Base-by-base conservation (phyloP, 768 basidiomycete genomes). In the Mycena polygramma region DNA sequence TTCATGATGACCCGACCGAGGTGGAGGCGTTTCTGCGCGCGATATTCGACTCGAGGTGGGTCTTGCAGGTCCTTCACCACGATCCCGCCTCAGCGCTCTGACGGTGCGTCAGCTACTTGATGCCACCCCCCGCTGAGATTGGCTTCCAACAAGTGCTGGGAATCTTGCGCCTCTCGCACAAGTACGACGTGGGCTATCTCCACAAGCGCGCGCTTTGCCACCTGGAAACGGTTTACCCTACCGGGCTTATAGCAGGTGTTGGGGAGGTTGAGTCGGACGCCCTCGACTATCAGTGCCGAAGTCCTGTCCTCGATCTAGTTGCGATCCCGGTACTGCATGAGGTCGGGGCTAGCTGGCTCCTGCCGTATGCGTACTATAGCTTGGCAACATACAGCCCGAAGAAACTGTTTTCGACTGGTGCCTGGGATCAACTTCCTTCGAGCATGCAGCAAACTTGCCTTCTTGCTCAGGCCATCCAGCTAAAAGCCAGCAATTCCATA, bases 101-200 rank as follows among this genome's bases (percentile, higher is more conserved):
- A 45, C 15, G 10, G 5, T 6, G 43, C 41, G 14, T 20, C 39
- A 63, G 52, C 26, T 63, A 63, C 17, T 63, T 63, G 13, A 63
- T 63, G 51, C 62, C 62, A 14, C 49, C 61, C 13, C 51, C 52
- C 22, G 24, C 51, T 2, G 10, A 35, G 24, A 14, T 45, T 17
- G 22, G n/a, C n/a, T 43, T 63, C 39, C 17, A 20, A 9, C 51
- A 4, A 1, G 6, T 63, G 20, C 19, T 39, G 4, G 36, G 54
- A 6, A 55, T 55, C 8, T 11, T 55, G 20, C 54, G 54, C 11
- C 54, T 55, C 11, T 24, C 62, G n/a, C 63, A 65, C 45, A 65
- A 57, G 26, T 65, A 65, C 14, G 63, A 55, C 13, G 49, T 65
- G 37, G 20, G 13, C 19, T 65, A 65, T 48, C 63, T 57, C 15